Conservation (phyloP, 805 yeast species). For the Pichia occidentalis region DNA sequence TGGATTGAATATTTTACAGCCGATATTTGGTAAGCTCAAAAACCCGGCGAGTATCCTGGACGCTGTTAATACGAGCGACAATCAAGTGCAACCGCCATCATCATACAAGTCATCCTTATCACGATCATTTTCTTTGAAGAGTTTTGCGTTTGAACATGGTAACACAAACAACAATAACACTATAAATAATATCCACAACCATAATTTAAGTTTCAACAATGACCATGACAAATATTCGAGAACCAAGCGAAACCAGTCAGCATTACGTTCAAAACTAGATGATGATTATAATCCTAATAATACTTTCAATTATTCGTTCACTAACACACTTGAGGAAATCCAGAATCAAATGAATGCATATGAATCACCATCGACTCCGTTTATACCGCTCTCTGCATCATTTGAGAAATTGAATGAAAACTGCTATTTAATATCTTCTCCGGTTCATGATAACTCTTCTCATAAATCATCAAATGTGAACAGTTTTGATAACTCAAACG, state of each 20-base stretch:
- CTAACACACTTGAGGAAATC: slow-evolving; percentile 29
- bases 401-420: no score
- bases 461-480: no score
- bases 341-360: slow-evolving; percentile 25
- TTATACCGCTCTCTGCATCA: no score
- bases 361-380: neutral
- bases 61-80: neutral
- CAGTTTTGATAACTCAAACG: no score
- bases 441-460: no score
- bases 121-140: slow-evolving; percentile 2
- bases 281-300: slow-evolving; percentile 29
- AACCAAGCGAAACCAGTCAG: neutral
- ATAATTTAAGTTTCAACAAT: neutral
- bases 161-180: neutral
- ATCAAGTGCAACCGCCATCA: slow-evolving; percentile 4
- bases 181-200: no score
- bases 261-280: slow-evolving; percentile 11
- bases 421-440: no score
- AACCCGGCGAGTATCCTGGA: slow-evolving; percentile 13
- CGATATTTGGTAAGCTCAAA: slow-evolving; percentile 16
- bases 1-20: slow-evolving; percentile 19
- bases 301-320: slow-evolving; percentile 27
- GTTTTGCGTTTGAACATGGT: neutral
- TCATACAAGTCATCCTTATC: slow-evolving; percentile 10
- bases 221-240: neutral